phyloP scores from a whole-genome alignment of 2,329 filamentous ascomycete genomes.

The Juglanconis oblonga region DNA sequence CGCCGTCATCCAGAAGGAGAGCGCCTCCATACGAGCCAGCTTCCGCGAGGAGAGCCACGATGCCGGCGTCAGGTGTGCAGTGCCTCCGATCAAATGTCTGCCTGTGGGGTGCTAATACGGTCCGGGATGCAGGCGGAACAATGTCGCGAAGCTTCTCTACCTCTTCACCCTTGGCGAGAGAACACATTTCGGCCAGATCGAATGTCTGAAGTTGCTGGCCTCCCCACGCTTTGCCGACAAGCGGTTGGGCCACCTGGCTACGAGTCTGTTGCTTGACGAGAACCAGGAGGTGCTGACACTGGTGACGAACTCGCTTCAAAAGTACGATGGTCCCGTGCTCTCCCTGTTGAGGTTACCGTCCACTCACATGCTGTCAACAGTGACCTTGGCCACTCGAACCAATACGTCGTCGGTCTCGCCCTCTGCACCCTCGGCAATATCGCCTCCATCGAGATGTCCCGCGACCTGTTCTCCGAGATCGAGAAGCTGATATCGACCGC shows the following conservation, averaged over 20 bases:
- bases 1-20: constrained; percentile 98
- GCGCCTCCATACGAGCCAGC: constrained; percentile 92
- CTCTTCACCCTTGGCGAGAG: constrained; percentile 96
- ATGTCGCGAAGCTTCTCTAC: constrained; percentile 97
- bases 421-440: constrained; percentile 97
- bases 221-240: constrained; percentile 98
- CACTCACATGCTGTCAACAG: constrained; percentile 47
- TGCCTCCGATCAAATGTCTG: background rate
- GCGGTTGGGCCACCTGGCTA: constrained; percentile 89
- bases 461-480: constrained; percentile 94
- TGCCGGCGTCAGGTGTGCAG: constrained; percentile 76
- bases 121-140: constrained; percentile 72
- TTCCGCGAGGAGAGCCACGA: constrained; percentile 97
- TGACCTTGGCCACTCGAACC: constrained; percentile 94
- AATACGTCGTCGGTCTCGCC: constrained; percentile 95
- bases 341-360: background rate
- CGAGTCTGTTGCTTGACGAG: constrained; percentile 93
- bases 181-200: constrained; percentile 98
- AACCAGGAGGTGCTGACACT: constrained; percentile 97
- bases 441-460: constrained; percentile 95
- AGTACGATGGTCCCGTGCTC: constrained; percentile 53
- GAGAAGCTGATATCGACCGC: constrained; percentile 87
- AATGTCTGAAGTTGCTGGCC: constrained; percentile 95
- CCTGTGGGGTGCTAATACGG: constrained; percentile 10
- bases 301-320: constrained; percentile 96